Evolutionary conservation across 2,329 filamentous ascomycete genomes (phyloP), one percentile per base, ranked within the genome.

Genomic region (Diplodia seriata): DNA sequence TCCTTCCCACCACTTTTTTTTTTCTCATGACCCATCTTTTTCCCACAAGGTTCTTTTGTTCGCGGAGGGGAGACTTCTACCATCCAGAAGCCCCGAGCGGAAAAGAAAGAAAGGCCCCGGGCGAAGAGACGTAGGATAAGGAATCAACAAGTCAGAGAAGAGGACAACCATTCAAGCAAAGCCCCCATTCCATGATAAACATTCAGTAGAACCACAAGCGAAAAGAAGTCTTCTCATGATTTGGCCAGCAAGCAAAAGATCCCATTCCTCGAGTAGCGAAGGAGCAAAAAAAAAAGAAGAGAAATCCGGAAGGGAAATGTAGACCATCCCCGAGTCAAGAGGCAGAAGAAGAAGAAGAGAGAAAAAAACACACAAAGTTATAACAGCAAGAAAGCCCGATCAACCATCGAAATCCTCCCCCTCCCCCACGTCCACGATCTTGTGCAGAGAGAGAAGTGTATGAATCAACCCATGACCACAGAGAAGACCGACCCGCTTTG

Each of bases 381-480:
- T 33, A 53, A 53, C 50, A 26, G 50, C 50, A 15, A 53, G 50
- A 53, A 53, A 29, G 54, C 54, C 33, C 33, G 9, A 40, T 20
- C 54, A 51, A 40, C 14, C 54, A 51, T 63, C 47, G 31, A 50
- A 51, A 51, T 33, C 31, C 29, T n/a, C 50, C 18, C 5, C 31
- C 29, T n/a, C 50, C 18, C 5, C 54, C 54, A 23, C 12, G 38
- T 47, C n/a, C 40, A 18, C 40, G n/a, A 20, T 56, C 54, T 38
- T 26, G 47, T 61, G 33, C 7, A 38, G 36, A 47, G 36, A 47
- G 36, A 47, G 20, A 40, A 67, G 51, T 53, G 29, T 20, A 11
- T 9, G n/a, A 47, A 38, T 40, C 31, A 56, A 40, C 33, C 54
- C 54, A 47, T 47, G 43, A 47, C 43, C 43, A 47, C n/a, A 47